phyloP scores from a whole-genome alignment of 2,329 filamentous ascomycete species.

The Penicillium sp. region DNA sequence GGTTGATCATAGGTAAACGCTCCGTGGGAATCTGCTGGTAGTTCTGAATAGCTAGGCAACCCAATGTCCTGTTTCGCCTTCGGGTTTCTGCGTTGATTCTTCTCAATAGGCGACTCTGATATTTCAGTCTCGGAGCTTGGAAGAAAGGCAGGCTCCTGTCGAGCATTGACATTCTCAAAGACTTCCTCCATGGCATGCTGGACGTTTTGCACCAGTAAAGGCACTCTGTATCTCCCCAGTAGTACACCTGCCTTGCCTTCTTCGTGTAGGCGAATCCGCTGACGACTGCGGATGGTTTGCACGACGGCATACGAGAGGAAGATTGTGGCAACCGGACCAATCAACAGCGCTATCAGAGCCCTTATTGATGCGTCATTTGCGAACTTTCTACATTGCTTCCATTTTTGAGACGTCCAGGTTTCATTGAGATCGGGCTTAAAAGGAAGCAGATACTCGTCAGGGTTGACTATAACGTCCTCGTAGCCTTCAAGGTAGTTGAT shows the following conservation, averaged over 20 bases:
- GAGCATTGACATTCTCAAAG: constrained; percentile 68
- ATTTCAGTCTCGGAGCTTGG: constrained; percentile 32
- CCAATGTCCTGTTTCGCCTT: no score
- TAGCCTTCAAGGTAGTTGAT: constrained; percentile 73
- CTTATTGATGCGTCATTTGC: constrained; percentile 61
- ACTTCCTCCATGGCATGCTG: constrained; percentile 73
- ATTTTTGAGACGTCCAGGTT: constrained; percentile 34
- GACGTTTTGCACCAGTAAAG: constrained; percentile 71
- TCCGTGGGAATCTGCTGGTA: not conserved
- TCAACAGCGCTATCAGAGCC: constrained; percentile 63
- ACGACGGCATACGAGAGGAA: constrained; percentile 74
- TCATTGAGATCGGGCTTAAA: constrained; percentile 21
- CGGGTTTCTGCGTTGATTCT: no score
- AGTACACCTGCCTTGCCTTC: constrained; percentile 65
- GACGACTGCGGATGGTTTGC: constrained; percentile 71
- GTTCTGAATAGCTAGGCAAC: no score
- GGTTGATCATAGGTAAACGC: constrained; percentile 40
- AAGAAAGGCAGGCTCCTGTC: constrained; percentile 70
- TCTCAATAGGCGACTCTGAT: constrained; percentile 33
- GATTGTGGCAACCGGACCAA: constrained; percentile 68
- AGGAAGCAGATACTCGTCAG: constrained; percentile 32
- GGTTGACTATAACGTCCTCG: constrained; percentile 70
- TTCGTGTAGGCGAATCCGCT: constrained; percentile 74
- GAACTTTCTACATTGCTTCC: constrained; percentile 34
- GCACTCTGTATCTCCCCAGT: constrained; percentile 69